Evolutionary conservation across 2,329 filamentous ascomycete genomes (phyloP).

Genomic region (Colletotrichum zoysiae): DNA sequence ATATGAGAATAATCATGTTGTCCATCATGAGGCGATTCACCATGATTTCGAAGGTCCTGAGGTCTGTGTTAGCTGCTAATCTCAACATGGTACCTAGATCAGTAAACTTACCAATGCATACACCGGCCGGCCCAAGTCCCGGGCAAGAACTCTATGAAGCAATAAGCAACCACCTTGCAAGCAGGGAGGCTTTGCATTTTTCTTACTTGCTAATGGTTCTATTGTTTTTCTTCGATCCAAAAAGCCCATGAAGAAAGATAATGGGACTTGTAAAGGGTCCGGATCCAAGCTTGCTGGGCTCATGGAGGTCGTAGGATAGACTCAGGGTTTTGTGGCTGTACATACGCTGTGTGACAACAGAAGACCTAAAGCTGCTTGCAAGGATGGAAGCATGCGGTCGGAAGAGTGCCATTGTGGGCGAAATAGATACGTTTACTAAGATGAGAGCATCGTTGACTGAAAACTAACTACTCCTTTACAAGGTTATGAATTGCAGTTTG

Average conservation of each 20-base stretch:
- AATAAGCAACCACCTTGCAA: conserved; percentile 35
- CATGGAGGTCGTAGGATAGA: conserved; percentile 74
- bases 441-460: too few species aligned
- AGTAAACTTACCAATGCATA: conserved; percentile 79
- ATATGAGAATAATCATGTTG: conserved; percentile 85
- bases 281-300: conserved; percentile 60
- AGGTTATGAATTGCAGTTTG: too few species aligned
- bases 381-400: neutral
- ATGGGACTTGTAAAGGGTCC: conserved; percentile 71
- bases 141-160: conserved; percentile 77
- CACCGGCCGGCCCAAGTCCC: conserved; percentile 82
- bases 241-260: conserved; percentile 91
- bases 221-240: conserved; percentile 96
- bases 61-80: conserved; percentile 38
- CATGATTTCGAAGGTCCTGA: conserved; percentile 92
- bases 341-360: neutral
- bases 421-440: neutral
- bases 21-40: conserved; percentile 83
- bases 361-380: too few species aligned
- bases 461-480: too few species aligned
- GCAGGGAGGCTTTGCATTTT: neutral
- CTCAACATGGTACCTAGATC: neutral
- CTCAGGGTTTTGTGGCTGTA: conserved; percentile 10
- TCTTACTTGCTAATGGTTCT: conserved; percentile 92
- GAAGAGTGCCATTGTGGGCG: neutral